phyloP scores from a whole-genome alignment of 257 asterid species.

The Nicotiana otophora region DNA sequence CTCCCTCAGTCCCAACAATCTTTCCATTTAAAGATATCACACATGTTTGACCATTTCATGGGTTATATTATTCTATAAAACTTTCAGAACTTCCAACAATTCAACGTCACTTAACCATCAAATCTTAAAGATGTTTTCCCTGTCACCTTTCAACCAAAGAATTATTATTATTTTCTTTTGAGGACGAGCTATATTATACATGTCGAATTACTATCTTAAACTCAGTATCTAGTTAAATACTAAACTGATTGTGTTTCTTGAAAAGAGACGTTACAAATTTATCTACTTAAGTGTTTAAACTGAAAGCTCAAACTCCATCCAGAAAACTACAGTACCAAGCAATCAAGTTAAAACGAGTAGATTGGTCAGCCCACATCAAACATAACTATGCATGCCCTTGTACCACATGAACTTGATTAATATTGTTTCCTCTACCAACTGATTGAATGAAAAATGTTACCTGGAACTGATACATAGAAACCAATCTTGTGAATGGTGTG shows the following conservation, averaged over 20 bases:
- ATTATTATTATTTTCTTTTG: background rate
- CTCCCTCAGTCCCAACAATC: background rate
- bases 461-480: slow-evolving; percentile 92
- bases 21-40: background rate
- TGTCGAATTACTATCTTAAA: background rate
- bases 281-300: background rate
- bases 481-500: slow-evolving; percentile 66
- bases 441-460: slow-evolving; percentile 25
- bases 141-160: background rate
- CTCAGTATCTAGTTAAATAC: background rate
- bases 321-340: background rate
- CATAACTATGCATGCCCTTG: background rate
- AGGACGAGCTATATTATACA: background rate
- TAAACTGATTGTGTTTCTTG: background rate
- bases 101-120: background rate
- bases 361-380: background rate
- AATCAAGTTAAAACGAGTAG: background rate
- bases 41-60: background rate
- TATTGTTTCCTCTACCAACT: background rate
- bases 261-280: background rate
- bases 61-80: background rate
- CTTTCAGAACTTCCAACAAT: background rate
- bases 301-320: background rate
- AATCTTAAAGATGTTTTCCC: background rate
- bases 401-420: background rate